Conservation (phyloP, 306 rosid genomes). For the Clitoria ternatea region DNA sequence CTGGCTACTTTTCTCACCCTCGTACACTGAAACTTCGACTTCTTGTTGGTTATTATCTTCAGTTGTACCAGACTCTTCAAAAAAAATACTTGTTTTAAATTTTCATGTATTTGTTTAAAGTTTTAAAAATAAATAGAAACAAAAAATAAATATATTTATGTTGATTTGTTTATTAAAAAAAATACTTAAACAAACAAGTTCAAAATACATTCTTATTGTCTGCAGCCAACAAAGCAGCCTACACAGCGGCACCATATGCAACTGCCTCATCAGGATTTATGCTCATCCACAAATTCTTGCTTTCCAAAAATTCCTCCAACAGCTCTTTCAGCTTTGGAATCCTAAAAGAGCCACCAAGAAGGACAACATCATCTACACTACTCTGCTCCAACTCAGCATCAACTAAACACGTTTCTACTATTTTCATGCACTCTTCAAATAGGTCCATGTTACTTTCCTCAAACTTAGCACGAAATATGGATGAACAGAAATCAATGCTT, state of each 20-base stretch:
- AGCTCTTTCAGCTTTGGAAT: constrained; percentile 19
- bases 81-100: too few relatives aligned
- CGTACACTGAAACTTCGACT: constrained; percentile 15
- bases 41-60: constrained; percentile 24
- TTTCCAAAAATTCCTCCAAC: background rate
- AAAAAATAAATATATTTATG: too few relatives aligned
- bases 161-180: too few relatives aligned
- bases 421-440: background rate
- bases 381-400: background rate
- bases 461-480: background rate
- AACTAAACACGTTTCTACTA: background rate
- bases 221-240: constrained; percentile 19
- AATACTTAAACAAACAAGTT: too few relatives aligned
- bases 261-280: constrained; percentile 28
- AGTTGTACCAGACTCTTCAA: too few relatives aligned
- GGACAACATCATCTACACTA: background rate
- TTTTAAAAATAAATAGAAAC: too few relatives aligned
- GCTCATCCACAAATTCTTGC: background rate
- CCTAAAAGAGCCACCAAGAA: constrained; percentile 23
- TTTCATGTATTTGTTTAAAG: background rate
- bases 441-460: constrained; percentile 11
- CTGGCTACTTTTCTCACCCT: background rate
- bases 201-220: constrained; percentile 16
- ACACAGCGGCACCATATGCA: constrained; percentile 19
- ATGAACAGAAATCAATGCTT: background rate